phyloP scores from a whole-genome alignment of 441 rosid genomes.

The Raphanus hybrid region DNA sequence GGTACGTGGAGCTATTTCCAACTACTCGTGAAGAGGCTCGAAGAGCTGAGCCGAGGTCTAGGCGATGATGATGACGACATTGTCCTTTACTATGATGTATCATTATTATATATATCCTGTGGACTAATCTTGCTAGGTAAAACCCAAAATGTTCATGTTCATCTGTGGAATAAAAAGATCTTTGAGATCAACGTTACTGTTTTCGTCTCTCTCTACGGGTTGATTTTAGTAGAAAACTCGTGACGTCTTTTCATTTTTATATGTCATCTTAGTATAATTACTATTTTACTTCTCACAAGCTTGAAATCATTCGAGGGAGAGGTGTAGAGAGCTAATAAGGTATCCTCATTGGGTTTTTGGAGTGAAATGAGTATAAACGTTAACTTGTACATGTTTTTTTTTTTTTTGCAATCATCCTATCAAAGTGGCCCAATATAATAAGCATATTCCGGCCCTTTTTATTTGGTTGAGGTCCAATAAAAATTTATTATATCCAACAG shows the following conservation, averaged over 20 bases:
- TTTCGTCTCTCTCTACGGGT: neutral
- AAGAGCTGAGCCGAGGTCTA: constrained; percentile 80
- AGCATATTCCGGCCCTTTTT: neutral
- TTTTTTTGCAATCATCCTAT: neutral
- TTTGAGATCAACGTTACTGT: neutral
- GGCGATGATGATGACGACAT: constrained; percentile 62
- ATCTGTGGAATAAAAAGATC: constrained; percentile 12
- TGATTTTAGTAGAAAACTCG: neutral
- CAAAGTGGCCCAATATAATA: neutral
- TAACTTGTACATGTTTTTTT: neutral
- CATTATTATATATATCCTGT: constrained; percentile 16
- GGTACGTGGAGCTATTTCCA: constrained; percentile 87
- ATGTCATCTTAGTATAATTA: neutral
- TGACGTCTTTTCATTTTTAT: no score
- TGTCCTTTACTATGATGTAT: constrained; percentile 26
- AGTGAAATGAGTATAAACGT: neutral
- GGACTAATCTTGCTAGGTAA: constrained; percentile 17
- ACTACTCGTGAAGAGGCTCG: constrained; percentile 81
- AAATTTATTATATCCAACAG: neutral
- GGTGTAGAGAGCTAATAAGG: neutral
- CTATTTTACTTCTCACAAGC: neutral
- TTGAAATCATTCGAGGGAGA: neutral
- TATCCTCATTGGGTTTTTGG: neutral
- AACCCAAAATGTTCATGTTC: constrained; percentile 26
- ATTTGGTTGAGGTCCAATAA: neutral